Conservation (phyloP, 352 stramenopile genomes). For the Phytopythium litorale region DNA sequence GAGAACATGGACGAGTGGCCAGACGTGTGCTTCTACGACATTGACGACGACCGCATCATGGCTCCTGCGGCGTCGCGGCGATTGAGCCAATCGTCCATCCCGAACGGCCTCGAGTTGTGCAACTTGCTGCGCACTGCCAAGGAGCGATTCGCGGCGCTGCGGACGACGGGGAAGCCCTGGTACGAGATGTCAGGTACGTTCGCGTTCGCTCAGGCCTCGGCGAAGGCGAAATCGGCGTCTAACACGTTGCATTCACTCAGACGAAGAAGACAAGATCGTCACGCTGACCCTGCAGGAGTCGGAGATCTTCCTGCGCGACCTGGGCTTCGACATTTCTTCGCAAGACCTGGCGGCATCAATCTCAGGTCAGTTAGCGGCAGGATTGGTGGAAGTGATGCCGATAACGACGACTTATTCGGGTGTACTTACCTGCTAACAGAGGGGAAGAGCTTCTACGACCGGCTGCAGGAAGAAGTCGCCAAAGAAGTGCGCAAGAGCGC, state of each 20-base stretch:
- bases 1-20: constrained; percentile 68
- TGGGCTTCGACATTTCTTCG: constrained; percentile 70
- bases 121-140: constrained; percentile 49
- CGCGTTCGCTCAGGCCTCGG: not conserved
- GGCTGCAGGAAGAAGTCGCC: constrained; percentile 68
- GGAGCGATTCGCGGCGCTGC: constrained; percentile 41
- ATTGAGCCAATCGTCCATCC: constrained; percentile 44
- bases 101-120: constrained; percentile 57
- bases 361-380: constrained; percentile 21
- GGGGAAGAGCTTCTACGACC: constrained; percentile 66
- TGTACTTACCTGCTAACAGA: constrained; percentile 4
- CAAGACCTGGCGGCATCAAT: constrained; percentile 42
- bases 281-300: constrained; percentile 68
- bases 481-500: constrained; percentile 65
- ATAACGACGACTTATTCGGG: constrained; percentile 3
- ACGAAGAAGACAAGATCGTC: constrained; percentile 76
- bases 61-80: constrained; percentile 39
- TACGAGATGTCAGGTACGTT: constrained; percentile 58
- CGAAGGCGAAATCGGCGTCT: not conserved
- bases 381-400: not conserved
- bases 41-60: constrained; percentile 56
- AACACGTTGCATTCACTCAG: not conserved
- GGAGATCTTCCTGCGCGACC: constrained; percentile 61
- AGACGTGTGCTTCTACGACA: constrained; percentile 82
- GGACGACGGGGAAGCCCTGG: constrained; percentile 52